Base-by-base conservation (phyloP, 1,284 basidiomycete species). In the Fomitopsis pinicola region DNA sequence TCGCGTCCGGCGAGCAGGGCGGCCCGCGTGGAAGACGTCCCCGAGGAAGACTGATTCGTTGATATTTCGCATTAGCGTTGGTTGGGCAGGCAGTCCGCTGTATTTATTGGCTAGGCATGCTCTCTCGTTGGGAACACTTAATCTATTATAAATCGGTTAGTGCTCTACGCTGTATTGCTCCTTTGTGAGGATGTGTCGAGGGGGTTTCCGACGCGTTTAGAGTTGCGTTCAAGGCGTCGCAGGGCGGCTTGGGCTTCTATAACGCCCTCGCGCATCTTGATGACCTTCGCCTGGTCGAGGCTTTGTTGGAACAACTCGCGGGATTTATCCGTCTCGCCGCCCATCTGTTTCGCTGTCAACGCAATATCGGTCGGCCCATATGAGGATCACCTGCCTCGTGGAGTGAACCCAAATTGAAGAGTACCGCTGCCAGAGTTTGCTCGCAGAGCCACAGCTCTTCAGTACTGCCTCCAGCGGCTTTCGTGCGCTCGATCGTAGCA, bases 1-100 rank as follows among this genome's bases (percentile, higher is more conserved):
- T 87, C 86, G 9, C 79, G 85, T 50, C 83, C 88, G n/a, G 79
- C 75, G 9, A 87, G 84, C 69, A 80, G 87, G 55, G 76, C 77
- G 59, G 84, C 85, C 7, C 80, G 79, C 30, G 70, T 76, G 28
- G 75, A 76, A 64, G 75, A 76, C 44, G 75, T 74, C 26, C 66
- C 69, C 19, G 75, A 77, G 48, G 72, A 69, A 33, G 38, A 62
- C 35, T 59, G 19, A 48, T 56, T n/a, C 33, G 30, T 22, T 15
- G 19, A 35, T 48, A n/a, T 26, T 3, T 15, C 22, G 42, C 54
- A 5, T 19, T 17, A 17, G 38, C 26, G 33, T 28, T 22, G 33
- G 33, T 15, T 8, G n/a, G 46, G 45, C 15, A 42, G 15, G 19
- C 59, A 35, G 33, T 59, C 33, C 36, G 61, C 58, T 59, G 53